A percentile compares a stretch with the other conserved stretches of the same genome.
phyloP scores from a whole-genome alignment of 805 yeast genomes.

The Blastobotrys robertii region DNA sequence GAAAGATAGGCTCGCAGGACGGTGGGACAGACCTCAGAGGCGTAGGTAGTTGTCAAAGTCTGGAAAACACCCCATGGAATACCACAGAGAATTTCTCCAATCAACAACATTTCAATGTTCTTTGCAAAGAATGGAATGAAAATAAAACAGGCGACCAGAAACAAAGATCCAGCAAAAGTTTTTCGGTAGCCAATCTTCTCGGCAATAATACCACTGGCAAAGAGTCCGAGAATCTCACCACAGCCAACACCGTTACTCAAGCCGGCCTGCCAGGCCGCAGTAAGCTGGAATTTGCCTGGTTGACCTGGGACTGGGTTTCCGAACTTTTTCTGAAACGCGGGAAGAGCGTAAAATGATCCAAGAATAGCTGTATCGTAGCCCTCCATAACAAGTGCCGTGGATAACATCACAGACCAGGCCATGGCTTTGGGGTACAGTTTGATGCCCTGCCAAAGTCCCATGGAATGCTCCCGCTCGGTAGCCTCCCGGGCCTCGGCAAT shows the following conservation, averaged over 20 bases:
- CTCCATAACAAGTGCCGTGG: slow-evolving; percentile 38
- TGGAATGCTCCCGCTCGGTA: slow-evolving; percentile 16
- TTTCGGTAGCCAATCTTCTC: slow-evolving; percentile 38
- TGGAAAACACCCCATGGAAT: slow-evolving; percentile 48
- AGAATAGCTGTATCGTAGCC: slow-evolving; percentile 38
- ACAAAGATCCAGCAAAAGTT: slow-evolving; percentile 31
- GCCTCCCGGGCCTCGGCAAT: slow-evolving; percentile 15
- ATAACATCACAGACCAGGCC: slow-evolving; percentile 36
- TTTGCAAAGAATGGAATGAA: slow-evolving; percentile 32
- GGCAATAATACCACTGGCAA: slow-evolving; percentile 35
- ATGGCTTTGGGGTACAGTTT: slow-evolving; percentile 28
- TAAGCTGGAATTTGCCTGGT: slow-evolving; percentile 6
- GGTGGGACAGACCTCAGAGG: slow-evolving; percentile 46
- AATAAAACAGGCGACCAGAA: slow-evolving; percentile 9
- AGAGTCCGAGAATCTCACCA: slow-evolving; percentile 38
- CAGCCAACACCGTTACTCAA: slow-evolving; percentile 20
- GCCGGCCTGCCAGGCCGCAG: slow-evolving; percentile 20
- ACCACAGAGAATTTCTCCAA: slow-evolving; percentile 29
- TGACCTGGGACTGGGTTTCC: slow-evolving; percentile 21
- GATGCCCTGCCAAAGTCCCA: slow-evolving; percentile 27
- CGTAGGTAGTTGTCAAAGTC: slow-evolving; percentile 40
- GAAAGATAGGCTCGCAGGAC: slow-evolving; percentile 40
- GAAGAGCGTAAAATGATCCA: slow-evolving; percentile 35
- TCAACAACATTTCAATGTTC: slow-evolving; percentile 27
- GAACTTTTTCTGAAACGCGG: slow-evolving; percentile 33